phyloP scores from a whole-genome alignment of 2,329 filamentous ascomycete genomes.

The Alternaria sp. region DNA sequence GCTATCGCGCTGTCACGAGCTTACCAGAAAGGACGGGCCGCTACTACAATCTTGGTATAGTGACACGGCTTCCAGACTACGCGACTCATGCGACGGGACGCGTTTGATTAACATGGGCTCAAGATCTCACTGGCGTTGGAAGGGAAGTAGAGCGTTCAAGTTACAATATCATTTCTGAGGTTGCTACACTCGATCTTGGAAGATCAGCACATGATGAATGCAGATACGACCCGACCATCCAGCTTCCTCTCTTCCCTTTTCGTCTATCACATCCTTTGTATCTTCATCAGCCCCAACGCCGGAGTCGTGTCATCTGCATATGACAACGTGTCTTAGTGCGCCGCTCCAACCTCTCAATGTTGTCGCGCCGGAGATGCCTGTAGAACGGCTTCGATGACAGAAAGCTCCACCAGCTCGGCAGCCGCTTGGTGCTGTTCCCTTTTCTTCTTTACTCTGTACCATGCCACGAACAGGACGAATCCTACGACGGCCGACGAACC shows the following conservation, averaged over 20 bases:
- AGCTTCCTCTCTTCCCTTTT: background rate
- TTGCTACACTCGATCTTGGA: background rate
- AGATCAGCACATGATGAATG: background rate
- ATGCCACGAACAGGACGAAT: background rate
- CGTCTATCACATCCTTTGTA: background rate
- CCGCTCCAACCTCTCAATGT: background rate
- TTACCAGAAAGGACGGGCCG: background rate
- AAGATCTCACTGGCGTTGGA: background rate
- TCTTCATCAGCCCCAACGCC: background rate
- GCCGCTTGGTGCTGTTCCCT: background rate
- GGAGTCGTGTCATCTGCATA: background rate
- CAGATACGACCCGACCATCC: background rate
- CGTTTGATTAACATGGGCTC: background rate
- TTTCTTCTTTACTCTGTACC: conserved; percentile 2
- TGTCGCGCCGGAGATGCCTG: background rate
- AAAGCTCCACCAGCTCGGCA: background rate
- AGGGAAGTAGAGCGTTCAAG: background rate
- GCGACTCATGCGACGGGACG: too few species aligned
- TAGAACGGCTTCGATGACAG: background rate
- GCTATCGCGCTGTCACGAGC: background rate
- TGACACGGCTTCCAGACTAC: background rate
- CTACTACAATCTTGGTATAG: background rate
- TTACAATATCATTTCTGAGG: background rate
- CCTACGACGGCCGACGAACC: background rate
- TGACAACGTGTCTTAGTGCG: background rate